Conservation (phyloP, 2,329 filamentous ascomycete genomes). For the Pseudogymnoascus pannorum region DNA sequence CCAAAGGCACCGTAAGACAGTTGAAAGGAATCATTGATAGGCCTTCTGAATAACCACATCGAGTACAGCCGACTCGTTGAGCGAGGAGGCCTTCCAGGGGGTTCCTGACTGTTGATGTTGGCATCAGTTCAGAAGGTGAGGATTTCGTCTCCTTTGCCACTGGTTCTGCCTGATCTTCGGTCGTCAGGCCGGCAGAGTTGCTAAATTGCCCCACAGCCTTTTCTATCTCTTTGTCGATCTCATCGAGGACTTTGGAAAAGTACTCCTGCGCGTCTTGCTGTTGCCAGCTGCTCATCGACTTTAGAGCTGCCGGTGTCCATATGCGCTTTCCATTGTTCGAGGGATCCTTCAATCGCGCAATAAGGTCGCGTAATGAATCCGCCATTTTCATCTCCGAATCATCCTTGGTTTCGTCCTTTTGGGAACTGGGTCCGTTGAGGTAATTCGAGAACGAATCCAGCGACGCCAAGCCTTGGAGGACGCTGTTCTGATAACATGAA, state of each 20-base stretch:
- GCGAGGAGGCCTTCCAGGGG: constrained; percentile 83
- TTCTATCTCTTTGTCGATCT: constrained; percentile 70
- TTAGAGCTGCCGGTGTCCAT: constrained; percentile 75
- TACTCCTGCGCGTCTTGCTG: constrained; percentile 99
- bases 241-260: constrained; percentile 80
- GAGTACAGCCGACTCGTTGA: constrained; percentile 79
- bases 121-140: not conserved
- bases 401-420: not conserved
- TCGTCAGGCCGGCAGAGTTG: constrained; percentile 14
- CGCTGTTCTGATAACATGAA: constrained; percentile 96
- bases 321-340: constrained; percentile 67
- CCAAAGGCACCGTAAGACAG: constrained; percentile 80
- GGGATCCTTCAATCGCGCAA: constrained; percentile 62
- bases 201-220: constrained; percentile 35
- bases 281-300: constrained; percentile 90
- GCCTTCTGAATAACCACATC: constrained; percentile 80
- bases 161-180: not conserved
- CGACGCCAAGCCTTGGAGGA: constrained; percentile 77
- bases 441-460: constrained; percentile 63
- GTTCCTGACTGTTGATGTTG: constrained; percentile 45
- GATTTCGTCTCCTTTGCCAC: not conserved
- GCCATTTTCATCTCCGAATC: constrained; percentile 26
- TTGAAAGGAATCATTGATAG: constrained; percentile 90
- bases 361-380: constrained; percentile 43
- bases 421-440: constrained; percentile 39